Percentiles rank a stretch among this genome's conserved stretches.
Conservation (phyloP, 768 basidiomycete species). For the Gymnopilus dilepis region DNA sequence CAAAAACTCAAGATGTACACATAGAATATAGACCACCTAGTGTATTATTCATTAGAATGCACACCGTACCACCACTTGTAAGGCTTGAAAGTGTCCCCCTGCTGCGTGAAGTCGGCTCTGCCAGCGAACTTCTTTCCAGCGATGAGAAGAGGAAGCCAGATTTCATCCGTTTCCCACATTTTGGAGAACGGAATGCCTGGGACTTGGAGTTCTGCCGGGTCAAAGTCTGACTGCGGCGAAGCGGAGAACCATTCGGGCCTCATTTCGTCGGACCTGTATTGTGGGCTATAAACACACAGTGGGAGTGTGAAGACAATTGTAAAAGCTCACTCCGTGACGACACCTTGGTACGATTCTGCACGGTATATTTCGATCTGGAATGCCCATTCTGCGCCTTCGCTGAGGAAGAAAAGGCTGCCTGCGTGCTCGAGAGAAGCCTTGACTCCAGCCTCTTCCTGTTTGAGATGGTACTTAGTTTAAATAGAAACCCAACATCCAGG, state of each 20-base stretch:
- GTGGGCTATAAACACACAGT: background rate
- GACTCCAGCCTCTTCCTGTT: constrained; percentile 87
- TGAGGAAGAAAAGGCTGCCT: constrained; percentile 70
- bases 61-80: constrained; percentile 52
- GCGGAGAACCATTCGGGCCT: constrained; percentile 76
- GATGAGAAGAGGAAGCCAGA: constrained; percentile 73
- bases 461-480: background rate
- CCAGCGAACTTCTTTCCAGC: constrained; percentile 46
- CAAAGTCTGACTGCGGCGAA: background rate
- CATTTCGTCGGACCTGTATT: constrained; percentile 84
- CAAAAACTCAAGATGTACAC: background rate
- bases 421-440: constrained; percentile 64
- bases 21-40: background rate
- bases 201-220: constrained; percentile 10
- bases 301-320: background rate
- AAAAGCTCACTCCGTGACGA: constrained; percentile 64
- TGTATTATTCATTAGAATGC: background rate
- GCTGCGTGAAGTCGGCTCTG: constrained; percentile 47
- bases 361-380: constrained; percentile 78
- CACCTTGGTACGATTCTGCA: constrained; percentile 64
- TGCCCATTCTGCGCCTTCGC: constrained; percentile 56
- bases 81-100: constrained; percentile 36
- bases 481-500: background rate
- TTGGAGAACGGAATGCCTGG: constrained; percentile 62
- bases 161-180: constrained; percentile 65